Base-by-base conservation (phyloP, 768 basidiomycete genomes). In the Postia placenta region DNA sequence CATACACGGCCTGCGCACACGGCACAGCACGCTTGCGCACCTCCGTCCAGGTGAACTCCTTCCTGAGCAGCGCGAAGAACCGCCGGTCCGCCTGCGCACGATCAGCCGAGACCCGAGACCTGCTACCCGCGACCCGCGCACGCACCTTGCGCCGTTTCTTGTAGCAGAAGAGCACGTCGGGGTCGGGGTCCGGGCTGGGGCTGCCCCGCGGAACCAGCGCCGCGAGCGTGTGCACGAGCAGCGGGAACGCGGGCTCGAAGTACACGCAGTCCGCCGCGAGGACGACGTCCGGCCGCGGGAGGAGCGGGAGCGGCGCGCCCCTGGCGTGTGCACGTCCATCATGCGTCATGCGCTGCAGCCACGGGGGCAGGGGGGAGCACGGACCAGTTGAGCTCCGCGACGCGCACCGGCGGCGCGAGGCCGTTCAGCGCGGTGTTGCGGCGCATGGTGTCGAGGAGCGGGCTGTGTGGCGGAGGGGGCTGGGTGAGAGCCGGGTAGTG, bases 221-320 rank as follows among this genome's bases (percentile, higher is more conserved):
- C 27, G 69, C 74, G 26, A 97, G 72, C 0, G 92, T 94, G 54
- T 83, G 67, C 2, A 93, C 87, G 1, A 97, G 78, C 11, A 93
- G 75, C 6, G 92, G 86, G 59, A 96, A 97, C 0, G 90, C 83
- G 11, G 92, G 90, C 66, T 96, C 93, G 55, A 91, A 92, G 69
- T 97, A 97, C 7, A 97, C 92, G 57, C 93, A 97, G 61, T 97
- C 93, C 0, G 93, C 93, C 1, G 89, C 91, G 4, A 97, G 76
- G 50, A 97, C 76, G 22, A 95, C 45, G 59, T 89, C 81, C 5
- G 83, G 76, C 25, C 35, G 53, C 3, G 60, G 64, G 12, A 65
- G 69, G 37, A 69, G 80, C 7, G 85, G 80, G 27, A 83, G 57
- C 1, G 75, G 66, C 15, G 74, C 70, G 22, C 89, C 92, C 92